phyloP scores from a whole-genome alignment of 768 basidiomycete species.

The Boletus rex-veris region DNA sequence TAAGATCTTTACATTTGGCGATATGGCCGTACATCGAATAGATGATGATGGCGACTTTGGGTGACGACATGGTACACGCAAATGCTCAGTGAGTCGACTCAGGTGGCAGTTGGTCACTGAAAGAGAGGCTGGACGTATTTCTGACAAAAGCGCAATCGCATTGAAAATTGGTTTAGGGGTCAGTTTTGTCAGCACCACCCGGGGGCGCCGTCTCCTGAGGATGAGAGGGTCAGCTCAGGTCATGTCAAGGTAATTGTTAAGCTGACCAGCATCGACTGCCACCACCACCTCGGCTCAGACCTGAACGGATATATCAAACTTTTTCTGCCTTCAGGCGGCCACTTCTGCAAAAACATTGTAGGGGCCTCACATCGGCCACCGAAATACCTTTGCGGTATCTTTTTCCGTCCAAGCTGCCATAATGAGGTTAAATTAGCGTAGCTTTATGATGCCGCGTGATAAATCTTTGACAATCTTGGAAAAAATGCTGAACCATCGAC shows the following conservation, averaged over 20 bases:
- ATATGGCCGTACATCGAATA: conserved; percentile 77
- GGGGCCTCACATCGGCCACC: conserved; percentile 3
- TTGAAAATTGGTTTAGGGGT: not conserved
- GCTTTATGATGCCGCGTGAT: not conserved
- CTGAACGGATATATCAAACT: too few relatives aligned
- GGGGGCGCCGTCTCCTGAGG: too few relatives aligned
- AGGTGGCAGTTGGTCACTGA: too few relatives aligned
- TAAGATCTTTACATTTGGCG: conserved; percentile 46
- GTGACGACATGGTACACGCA: conserved; percentile 38
- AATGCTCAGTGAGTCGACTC: too few relatives aligned
- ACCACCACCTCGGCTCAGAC: too few relatives aligned
- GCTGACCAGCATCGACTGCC: too few relatives aligned
- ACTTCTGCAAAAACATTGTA: not conserved
- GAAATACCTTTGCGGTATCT: not conserved
- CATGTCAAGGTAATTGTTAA: too few relatives aligned
- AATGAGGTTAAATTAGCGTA: not conserved
- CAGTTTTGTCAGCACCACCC: not conserved
- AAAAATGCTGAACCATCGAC: not conserved
- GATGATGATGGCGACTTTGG: conserved; percentile 66
- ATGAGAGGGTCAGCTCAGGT: too few relatives aligned
- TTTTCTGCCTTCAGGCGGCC: not conserved
- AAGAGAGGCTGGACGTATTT: too few relatives aligned
- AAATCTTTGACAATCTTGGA: conserved; percentile 7
- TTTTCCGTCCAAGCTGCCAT: too few relatives aligned
- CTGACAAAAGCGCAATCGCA: too few relatives aligned